Evolutionary conservation across 441 rosid genomes (phyloP).

Genomic region (Theobroma grandiflorum): DNA sequence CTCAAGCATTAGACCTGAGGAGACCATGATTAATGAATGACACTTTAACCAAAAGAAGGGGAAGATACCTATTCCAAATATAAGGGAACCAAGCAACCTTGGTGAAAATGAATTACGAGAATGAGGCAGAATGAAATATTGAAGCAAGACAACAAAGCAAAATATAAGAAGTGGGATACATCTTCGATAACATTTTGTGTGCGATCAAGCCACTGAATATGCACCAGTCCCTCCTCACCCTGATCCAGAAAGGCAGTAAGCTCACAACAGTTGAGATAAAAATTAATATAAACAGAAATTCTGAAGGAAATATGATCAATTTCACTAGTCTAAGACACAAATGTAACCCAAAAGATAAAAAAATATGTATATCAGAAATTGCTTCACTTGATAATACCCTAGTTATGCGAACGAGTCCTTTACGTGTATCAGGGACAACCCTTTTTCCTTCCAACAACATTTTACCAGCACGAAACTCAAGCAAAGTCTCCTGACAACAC

Average conservation of each 20-base stretch:
- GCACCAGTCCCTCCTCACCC: conserved; percentile 94
- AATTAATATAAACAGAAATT: conserved; percentile 1
- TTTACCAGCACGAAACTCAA: conserved; percentile 99
- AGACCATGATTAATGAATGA: not conserved
- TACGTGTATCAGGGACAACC: conserved; percentile 88
- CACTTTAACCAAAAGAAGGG: not conserved
- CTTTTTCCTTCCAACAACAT: conserved; percentile 79
- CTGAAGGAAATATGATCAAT: not conserved
- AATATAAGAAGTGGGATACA: conserved; percentile 63
- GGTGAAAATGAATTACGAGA: not conserved
- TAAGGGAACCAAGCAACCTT: not conserved
- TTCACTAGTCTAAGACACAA: not conserved
- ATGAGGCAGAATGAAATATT: not conserved
- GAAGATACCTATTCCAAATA: not conserved
- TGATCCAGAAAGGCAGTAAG: conserved; percentile 28
- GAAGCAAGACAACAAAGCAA: not conserved
- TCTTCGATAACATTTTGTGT: conserved; percentile 70
- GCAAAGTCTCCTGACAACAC: conserved; percentile 64
- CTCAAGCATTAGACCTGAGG: not conserved
- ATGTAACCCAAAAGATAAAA: not conserved
- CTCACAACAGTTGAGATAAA: not conserved
- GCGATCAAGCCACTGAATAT: conserved; percentile 98
- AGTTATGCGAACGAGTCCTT: conserved; percentile 86
- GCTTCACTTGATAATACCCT: conserved; percentile 53
- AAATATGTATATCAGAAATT: not conserved